Percentiles rank a stretch among this genome's conserved stretches.
Conservation (phyloP, 352 stramenopile genomes). For the Globisporangium barbulae region DNA sequence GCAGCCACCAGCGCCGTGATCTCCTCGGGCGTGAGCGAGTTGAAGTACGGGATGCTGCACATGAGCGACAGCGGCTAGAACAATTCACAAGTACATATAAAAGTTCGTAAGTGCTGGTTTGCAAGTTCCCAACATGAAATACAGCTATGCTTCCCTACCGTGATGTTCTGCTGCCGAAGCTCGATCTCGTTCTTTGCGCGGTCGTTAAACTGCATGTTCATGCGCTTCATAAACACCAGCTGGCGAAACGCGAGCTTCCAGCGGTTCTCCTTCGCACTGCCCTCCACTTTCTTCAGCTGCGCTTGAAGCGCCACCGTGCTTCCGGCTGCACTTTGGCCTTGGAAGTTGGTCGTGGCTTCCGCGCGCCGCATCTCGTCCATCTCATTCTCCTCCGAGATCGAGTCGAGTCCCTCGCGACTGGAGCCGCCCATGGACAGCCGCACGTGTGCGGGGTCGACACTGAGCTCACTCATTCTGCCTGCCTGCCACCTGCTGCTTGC, state of each 20-base stretch:
- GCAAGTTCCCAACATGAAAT: neutral
- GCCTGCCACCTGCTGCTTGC: neutral
- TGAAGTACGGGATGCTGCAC: conserved; percentile 78
- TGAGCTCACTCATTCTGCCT: neutral
- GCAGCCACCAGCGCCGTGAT: conserved; percentile 51
- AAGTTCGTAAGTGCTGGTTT: neutral
- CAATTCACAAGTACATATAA: neutral
- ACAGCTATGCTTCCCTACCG: conserved; percentile 25
- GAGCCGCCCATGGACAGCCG: neutral
- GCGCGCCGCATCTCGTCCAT: conserved; percentile 10
- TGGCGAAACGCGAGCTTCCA: conserved; percentile 79
- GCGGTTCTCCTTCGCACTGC: conserved; percentile 39
- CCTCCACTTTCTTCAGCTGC: neutral
- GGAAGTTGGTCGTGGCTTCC: neutral
- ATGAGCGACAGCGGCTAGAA: conserved; percentile 60
- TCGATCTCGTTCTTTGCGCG: conserved; percentile 81
- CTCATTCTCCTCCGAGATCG: conserved; percentile 16
- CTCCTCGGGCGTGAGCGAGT: conserved; percentile 48
- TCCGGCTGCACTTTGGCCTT: neutral
- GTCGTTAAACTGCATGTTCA: conserved; percentile 79
- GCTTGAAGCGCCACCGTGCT: neutral
- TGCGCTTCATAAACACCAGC: conserved; percentile 81
- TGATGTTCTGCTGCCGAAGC: conserved; percentile 72
- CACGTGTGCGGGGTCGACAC: neutral
- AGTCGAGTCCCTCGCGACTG: conserved; percentile 5